Evolutionary conservation across 192 early-diverging fungal genomes (phyloP).

Genomic region (Physocladia obscura): DNA sequence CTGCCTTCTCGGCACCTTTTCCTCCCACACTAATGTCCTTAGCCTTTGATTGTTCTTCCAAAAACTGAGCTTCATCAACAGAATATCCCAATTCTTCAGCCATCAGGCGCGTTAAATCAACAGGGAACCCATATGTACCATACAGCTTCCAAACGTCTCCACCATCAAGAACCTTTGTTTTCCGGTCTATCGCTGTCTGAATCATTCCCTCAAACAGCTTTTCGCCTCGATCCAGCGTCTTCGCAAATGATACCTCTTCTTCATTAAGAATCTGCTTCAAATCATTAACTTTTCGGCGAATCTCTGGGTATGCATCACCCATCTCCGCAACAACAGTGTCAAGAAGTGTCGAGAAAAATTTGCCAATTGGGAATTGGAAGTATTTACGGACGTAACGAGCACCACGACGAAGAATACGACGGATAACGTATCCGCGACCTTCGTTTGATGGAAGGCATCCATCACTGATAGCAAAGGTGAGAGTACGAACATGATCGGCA

Average conservation of each 20-base stretch:
- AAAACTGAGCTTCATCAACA: conserved; percentile 84
- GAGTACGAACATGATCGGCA: conserved; percentile 95
- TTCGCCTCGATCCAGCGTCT: conserved; percentile 95
- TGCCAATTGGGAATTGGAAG: conserved; percentile 84
- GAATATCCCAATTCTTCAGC: conserved; percentile 90
- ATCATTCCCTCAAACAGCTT: conserved; percentile 84
- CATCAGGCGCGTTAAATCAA: conserved; percentile 95
- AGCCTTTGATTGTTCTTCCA: conserved; percentile 72
- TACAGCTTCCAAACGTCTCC: conserved; percentile 96
- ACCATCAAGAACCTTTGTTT: conserved; percentile 68
- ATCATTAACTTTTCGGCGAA: conserved; percentile 68
- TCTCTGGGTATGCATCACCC: conserved; percentile 91
- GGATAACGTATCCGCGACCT: conserved; percentile 96
- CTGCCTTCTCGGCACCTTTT: conserved; percentile 52
- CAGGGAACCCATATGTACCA: conserved; percentile 98
- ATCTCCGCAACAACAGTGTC: conserved; percentile 89
- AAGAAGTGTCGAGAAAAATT: conserved; percentile 90
- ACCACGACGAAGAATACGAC: conserved; percentile 92
- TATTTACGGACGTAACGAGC: conserved; percentile 91
- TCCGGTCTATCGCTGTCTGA: conserved; percentile 62
- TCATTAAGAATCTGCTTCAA: conserved; percentile 96
- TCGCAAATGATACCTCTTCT: conserved; percentile 92
- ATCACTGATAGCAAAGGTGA: conserved; percentile 95
- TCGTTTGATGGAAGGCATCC: conserved; percentile 96
- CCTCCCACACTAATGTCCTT: conserved; percentile 69